Percentiles rank a stretch among this genome's conserved stretches.
Conservation (phyloP, 2,329 filamentous ascomycete species). For the Lecanosticta acicola region DNA sequence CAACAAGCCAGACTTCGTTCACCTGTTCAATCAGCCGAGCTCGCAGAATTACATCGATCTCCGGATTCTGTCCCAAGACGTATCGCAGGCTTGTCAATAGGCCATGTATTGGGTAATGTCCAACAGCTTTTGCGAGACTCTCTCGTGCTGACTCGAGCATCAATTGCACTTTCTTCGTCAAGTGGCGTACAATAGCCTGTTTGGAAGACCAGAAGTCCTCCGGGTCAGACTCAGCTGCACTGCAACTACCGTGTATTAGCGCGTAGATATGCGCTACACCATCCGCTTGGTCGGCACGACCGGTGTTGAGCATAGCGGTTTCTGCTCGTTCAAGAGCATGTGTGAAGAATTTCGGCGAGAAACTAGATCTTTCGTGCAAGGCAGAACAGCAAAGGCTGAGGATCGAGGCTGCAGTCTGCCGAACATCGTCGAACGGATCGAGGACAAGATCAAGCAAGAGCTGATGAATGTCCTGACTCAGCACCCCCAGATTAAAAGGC, state of each 20-base stretch:
- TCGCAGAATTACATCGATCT: neutral
- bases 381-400: constrained; percentile 30
- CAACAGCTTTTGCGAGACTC: constrained; percentile 59
- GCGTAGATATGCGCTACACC: constrained; percentile 75
- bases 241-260: constrained; percentile 50
- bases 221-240: neutral
- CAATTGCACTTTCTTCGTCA: constrained; percentile 58
- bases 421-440: constrained; percentile 90
- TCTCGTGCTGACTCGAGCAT: constrained; percentile 59
- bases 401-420: constrained; percentile 49
- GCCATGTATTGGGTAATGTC: constrained; percentile 43
- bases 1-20: constrained; percentile 66
- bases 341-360: neutral
- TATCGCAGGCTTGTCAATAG: constrained; percentile 32
- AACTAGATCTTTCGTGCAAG: neutral
- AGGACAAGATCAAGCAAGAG: constrained; percentile 72
- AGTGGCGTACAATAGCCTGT: constrained; percentile 49
- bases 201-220: constrained; percentile 30
- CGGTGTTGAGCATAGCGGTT: constrained; percentile 60
- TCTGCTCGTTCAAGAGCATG: constrained; percentile 37
- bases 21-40: constrained; percentile 38
- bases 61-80: constrained; percentile 27
- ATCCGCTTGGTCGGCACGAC: constrained; percentile 86
- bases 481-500: constrained; percentile 45
- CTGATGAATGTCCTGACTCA: constrained; percentile 46